A percentile compares a stretch with the other conserved stretches of the same genome.
These are phyloP conservation scores for Helotiales sp. DNA, from an alignment of 2,329 filamentous ascomycete genomes.

Conservation along the genomic window DNA sequence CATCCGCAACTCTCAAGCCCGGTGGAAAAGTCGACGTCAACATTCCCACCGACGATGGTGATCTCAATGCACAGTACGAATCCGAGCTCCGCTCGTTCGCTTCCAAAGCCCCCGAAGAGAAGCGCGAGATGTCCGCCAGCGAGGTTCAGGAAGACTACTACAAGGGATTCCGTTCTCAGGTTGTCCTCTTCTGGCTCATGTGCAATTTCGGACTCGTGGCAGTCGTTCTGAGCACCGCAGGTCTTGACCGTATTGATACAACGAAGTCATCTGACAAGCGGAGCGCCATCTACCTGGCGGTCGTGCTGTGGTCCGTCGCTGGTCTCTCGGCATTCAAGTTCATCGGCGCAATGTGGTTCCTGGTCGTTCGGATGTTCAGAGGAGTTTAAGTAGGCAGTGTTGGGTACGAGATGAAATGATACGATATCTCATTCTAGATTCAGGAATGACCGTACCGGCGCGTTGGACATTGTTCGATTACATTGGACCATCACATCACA, in stretches of 20 bases:
- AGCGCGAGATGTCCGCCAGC: conserved; percentile 59
- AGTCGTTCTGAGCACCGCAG: conserved; percentile 83
- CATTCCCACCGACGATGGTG: conserved; percentile 86
- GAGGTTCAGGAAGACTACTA: conserved; percentile 99
- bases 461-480: conserved; percentile 1
- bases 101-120: conserved; percentile 75
- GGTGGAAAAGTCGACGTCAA: conserved; percentile 93
- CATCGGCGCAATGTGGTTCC: conserved; percentile 54
- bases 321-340: conserved; percentile 44
- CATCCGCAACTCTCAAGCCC: conserved; percentile 86
- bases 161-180: conserved; percentile 89
- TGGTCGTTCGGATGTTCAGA: conserved; percentile 86
- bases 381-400: conserved; percentile 55
- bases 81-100: conserved; percentile 77
- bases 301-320: conserved; percentile 46
- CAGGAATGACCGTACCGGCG: neutral
- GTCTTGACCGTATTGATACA: conserved; percentile 81
- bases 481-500: neutral
- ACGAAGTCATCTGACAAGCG: conserved; percentile 61
- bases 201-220: conserved; percentile 89
- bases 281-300: conserved; percentile 43
- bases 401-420: neutral
- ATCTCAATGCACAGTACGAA: conserved; percentile 95
- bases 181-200: conserved; percentile 96
- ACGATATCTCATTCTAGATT: neutral